Base-by-base conservation (phyloP, 1,284 basidiomycete species). In the Pascua guehoae region DNA sequence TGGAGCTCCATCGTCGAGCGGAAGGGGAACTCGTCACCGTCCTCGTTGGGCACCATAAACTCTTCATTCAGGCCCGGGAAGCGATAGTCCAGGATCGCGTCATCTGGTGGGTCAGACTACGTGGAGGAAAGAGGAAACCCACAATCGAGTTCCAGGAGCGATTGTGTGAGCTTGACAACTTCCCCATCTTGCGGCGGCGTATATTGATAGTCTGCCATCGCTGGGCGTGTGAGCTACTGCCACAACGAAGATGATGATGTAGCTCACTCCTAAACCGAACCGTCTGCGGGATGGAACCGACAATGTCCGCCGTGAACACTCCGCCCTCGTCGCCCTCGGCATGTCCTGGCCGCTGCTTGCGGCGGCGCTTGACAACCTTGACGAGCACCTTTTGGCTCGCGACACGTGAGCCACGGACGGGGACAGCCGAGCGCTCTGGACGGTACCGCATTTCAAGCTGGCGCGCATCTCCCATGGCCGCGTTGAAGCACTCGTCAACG, bases 181-280 rank as follows among this genome's bases (percentile, higher is more conserved):
- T 86, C 85, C 67, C 93, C 89, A 18, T 84, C 75, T 67, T 81
- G 79, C 55, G 87, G 80, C 1, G 90, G 89, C 55, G 86, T 83
- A 74, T 85, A 95, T 74, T 95, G 91, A 70, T 86, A 95, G 72
- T 96, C 92, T 44, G 86, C 89, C 88, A 95, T 91, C 58, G 86
- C 92, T 96, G 53, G 7, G 7, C 24, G 36, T 8, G 14, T 48
- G 41, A 53, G 53, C 43, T 41, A 18, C n/a, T 11, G 41, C 14
- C 42, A 40, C 47, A 32, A 4, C 7, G 24, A 32, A 32, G 24
- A 32, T 7, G 24, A 32, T n/a, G 48, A 14, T 18, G 9, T 10
- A 4, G 77, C 87, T 76, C 67, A 93, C 92, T 87, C 76, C 93
- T 83, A 78, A 98, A 98, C 44, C 95, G 83, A 41, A 88, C 87